Evolutionary conservation across 2,329 filamentous ascomycete genomes (phyloP).

Genomic region (Fusarium acutatum): DNA sequence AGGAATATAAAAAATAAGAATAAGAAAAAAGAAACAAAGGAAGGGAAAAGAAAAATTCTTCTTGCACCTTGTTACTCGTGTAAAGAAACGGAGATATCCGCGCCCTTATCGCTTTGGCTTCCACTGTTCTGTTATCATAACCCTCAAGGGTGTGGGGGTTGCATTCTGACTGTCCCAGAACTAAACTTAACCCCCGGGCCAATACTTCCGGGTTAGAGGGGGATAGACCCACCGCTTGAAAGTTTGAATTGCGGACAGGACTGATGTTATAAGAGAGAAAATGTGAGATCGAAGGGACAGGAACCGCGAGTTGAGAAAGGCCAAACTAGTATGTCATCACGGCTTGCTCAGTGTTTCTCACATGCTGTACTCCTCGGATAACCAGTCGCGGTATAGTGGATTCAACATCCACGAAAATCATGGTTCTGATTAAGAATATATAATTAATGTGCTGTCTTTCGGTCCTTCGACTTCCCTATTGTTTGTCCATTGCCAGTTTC

Average conservation of each 20-base stretch:
- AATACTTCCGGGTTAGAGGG: neutral
- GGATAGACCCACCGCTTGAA: neutral
- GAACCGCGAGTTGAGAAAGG: neutral
- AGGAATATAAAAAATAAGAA: neutral
- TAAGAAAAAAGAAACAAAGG: neutral
- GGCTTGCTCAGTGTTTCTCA: neutral
- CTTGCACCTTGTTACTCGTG: neutral
- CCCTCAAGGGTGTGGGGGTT: neutral
- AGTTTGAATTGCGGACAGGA: neutral
- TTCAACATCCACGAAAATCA: neutral
- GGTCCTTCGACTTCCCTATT: neutral
- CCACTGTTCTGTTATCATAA: neutral
- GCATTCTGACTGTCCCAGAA: neutral
- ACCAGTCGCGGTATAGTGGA: neutral
- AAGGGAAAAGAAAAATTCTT: neutral
- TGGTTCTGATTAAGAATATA: neutral
- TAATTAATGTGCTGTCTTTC: neutral
- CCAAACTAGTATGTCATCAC: neutral
- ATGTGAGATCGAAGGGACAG: neutral
- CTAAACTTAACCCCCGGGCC: neutral
- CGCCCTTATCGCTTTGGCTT: neutral
- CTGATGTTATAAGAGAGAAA: neutral
- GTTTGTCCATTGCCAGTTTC: neutral
- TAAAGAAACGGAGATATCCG: neutral
- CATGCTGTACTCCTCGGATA: neutral